Base-by-base conservation (phyloP, 73 alveolate species). In the Paramecium primaurelia region DNA sequence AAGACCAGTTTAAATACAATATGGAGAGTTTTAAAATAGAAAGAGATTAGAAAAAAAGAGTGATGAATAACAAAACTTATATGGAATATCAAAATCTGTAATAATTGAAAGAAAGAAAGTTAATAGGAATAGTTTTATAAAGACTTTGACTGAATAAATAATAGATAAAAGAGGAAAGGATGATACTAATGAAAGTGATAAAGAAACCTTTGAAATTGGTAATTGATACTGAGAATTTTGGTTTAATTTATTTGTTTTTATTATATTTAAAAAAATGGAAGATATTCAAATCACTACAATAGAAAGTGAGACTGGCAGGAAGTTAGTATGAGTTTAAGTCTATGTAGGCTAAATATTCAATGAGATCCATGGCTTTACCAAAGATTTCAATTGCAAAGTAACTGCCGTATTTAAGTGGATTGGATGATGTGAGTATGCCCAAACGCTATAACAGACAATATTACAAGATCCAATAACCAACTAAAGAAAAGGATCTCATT, bases 151-250 rank as follows among this genome's bases (percentile, higher is more conserved):
- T 25, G 51, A 32, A 3, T 32, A 64, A 28, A 54, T 26, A 6
- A 30, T 26, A n/a, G 77, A 59, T 5, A 59, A 25, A 8, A n/a
- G 12, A 6, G 49, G 9, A 0, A 36, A 80, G 2, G 75, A 49
- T 26, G 36, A 40, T 12, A 80, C 91, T 3, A 58, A 47, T 45
- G 91, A 80, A 5, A 42, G 58, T 26, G 91, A 80, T 8, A 80
- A 80, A 36, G 91, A 45, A 47, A 80, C 91, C 0, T 45, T 80
- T 44, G 91, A 80, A 8, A 73, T 73, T 1, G 84, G 84, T 64
- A 64, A 64, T 64, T 64, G 84, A 64, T n/a, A 18, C 36, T 54
- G 69, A 54, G 14, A 54, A n/a, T 54, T 54, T 54, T 54, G 69
- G 49, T 40, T 54, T 54, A 18, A 16, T n/a, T 64, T 64, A 64